phyloP scores from a whole-genome alignment of 164 flowering plant species.

The Amborella trichopoda region DNA sequence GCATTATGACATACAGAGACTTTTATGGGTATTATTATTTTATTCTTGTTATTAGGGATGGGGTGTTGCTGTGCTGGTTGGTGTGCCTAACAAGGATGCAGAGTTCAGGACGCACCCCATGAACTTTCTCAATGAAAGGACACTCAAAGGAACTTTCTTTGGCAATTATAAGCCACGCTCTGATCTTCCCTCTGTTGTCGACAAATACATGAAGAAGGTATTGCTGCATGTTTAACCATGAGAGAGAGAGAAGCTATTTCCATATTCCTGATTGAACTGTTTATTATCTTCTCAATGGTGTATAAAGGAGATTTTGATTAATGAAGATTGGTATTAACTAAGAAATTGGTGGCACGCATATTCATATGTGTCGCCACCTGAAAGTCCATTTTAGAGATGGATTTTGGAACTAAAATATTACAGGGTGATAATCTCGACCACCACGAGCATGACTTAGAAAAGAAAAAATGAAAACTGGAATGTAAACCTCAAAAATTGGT shows the following conservation, averaged over 20 bases:
- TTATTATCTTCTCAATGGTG: background rate
- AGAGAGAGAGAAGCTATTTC: background rate
- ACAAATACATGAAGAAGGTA: constrained; percentile 71
- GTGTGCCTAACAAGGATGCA: constrained; percentile 50
- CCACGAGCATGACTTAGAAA: too few relatives aligned
- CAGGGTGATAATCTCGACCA: too few relatives aligned
- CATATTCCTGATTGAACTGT: background rate
- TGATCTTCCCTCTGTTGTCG: constrained; percentile 57
- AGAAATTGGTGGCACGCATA: too few relatives aligned
- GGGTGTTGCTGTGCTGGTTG: constrained; percentile 66
- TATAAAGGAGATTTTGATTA: background rate
- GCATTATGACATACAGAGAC: background rate
- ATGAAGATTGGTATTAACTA: too few relatives aligned
- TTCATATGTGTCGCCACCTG: too few relatives aligned
- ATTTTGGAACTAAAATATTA: too few relatives aligned
- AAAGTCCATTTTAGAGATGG: too few relatives aligned
- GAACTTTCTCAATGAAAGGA: constrained; percentile 53
- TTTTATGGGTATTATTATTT: too few relatives aligned
- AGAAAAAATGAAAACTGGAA: background rate
- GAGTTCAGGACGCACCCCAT: constrained; percentile 51
- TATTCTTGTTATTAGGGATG: constrained; percentile 34
- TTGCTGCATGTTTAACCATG: background rate
- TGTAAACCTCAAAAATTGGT: background rate
- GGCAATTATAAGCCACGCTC: constrained; percentile 59
- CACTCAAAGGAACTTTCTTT: constrained; percentile 64